Evolutionary conservation across 768 basidiomycete genomes (phyloP), one percentile per base, ranked within the genome.

Genomic region (Russula olivacea): DNA sequence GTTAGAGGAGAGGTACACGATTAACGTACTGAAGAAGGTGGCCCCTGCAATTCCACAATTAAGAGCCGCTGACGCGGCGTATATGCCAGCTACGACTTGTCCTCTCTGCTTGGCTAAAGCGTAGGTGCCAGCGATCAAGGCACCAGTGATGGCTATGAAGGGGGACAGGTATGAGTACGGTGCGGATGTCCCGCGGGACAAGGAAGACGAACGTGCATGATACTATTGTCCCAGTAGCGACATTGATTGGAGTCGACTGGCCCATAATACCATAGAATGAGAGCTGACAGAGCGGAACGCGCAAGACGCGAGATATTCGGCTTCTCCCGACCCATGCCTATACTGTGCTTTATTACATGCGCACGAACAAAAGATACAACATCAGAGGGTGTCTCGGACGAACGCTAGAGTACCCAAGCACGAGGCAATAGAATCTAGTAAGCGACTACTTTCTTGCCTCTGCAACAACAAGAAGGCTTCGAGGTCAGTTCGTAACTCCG

Each of bases 141-240:
- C 86, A 64, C 86, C 84, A 36, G 81, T 66, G 55, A 78, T 74
- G 61, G 87, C 91, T 93, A 68, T 47, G 49, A 57, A 61, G 45
- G 15, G 15, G 66, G 5, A 47, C 52, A 47, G 64, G 71, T 66
- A 25, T 70, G 69, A 71, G 63, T 68, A 69, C 73, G 74, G 70
- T 66, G 64, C 43, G 68, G 45, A 15, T 41, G 19, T n/a, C 21
- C 9, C 4, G 58, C 30, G 36, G 48, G 45, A n/a, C 34, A 9
- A 55, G 68, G 76, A 76, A 78, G 74, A 87, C 86, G 84, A 83
- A 90, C 89, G 87, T 81, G 88, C 89, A 91, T 85, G 86, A 83
- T 75, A 81, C 73, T 65, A 81, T 69, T 30, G 86, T 83, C 61
- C 87, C 86, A 61, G 80, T 76, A 32, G 79, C 76, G 50, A 90